Conservation (phyloP, 305 asterid species). For the Fraxinus greggii region DNA sequence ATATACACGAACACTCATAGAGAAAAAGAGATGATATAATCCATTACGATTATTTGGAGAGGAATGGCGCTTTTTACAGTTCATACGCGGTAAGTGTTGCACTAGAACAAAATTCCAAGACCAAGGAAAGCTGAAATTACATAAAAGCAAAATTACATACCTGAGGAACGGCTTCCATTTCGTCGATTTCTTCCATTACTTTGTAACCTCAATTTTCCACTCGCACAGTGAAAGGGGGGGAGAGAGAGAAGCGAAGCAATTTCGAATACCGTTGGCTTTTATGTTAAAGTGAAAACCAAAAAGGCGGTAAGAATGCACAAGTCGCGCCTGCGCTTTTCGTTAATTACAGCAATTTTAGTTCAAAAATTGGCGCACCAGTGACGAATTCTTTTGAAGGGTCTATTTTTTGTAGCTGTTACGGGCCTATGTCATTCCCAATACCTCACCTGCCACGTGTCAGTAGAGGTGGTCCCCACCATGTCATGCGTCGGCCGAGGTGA, state of each 20-base stretch:
- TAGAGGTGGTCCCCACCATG: no score
- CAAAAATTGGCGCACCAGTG: neutral
- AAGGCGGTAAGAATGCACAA: neutral
- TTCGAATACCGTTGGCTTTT: conserved; percentile 8
- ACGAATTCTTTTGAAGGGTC: neutral
- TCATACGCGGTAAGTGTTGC: neutral
- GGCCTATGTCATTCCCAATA: no score
- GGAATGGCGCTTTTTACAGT: neutral
- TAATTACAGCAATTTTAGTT: neutral
- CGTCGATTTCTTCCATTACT: conserved; percentile 77
- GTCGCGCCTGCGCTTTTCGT: neutral
- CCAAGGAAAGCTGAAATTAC: neutral
- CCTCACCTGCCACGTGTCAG: no score
- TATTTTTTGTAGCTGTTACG: no score
- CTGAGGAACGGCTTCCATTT: conserved; percentile 71
- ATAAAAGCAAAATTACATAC: conserved; percentile 13
- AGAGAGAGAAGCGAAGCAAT: neutral
- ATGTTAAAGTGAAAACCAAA: neutral
- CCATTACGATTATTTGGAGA: neutral
- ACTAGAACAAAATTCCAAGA: neutral
- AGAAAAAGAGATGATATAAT: neutral
- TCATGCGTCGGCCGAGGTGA: no score
- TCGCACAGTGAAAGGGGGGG: neutral
- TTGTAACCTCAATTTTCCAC: neutral
- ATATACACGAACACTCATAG: neutral